These are phyloP conservation scores for Lactifluus subvellereus DNA, from an alignment of 768 basidiomycete species.

Conservation along the genomic window DNA sequence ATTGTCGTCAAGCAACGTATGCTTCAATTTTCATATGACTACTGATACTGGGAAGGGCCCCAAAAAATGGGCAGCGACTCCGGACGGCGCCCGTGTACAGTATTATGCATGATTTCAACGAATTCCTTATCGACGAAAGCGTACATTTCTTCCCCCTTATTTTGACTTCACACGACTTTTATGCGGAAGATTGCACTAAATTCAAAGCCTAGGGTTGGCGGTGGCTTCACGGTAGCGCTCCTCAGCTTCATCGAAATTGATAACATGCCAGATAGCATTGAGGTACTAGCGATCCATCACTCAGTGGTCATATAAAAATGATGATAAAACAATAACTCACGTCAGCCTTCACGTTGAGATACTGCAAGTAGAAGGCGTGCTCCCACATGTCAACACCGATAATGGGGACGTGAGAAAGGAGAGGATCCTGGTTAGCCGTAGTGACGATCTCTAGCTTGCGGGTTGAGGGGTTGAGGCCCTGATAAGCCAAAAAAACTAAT, in stretches of 20 bases:
- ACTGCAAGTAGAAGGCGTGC: constrained; percentile 95
- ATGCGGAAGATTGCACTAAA: not conserved
- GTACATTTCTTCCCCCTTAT: not conserved
- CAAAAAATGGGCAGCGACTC: not conserved
- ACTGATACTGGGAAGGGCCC: not conserved
- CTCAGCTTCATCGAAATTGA: constrained; percentile 74
- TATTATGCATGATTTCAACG: not conserved
- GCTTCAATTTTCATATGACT: not conserved
- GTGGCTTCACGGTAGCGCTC: constrained; percentile 48
- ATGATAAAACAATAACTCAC: constrained; percentile 43
- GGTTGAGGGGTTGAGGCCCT: constrained; percentile 65
- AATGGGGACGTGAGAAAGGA: constrained; percentile 68
- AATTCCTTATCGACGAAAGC: constrained; percentile 4
- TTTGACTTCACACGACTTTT: not conserved
- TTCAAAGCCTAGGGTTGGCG: constrained; percentile 35
- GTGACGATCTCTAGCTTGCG: constrained; percentile 82
- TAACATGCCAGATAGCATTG: constrained; percentile 67
- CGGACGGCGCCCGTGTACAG: not conserved
- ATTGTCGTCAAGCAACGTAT: not conserved
- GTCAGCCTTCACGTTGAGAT: constrained; percentile 90
- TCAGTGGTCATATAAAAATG: not conserved
- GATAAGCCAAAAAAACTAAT: constrained; percentile 14
- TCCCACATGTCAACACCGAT: constrained; percentile 96
- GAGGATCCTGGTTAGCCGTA: constrained; percentile 94
- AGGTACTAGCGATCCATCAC: constrained; percentile 46